phyloP scores from a whole-genome alignment of 441 rosid genomes.

The Populus hybrid region DNA sequence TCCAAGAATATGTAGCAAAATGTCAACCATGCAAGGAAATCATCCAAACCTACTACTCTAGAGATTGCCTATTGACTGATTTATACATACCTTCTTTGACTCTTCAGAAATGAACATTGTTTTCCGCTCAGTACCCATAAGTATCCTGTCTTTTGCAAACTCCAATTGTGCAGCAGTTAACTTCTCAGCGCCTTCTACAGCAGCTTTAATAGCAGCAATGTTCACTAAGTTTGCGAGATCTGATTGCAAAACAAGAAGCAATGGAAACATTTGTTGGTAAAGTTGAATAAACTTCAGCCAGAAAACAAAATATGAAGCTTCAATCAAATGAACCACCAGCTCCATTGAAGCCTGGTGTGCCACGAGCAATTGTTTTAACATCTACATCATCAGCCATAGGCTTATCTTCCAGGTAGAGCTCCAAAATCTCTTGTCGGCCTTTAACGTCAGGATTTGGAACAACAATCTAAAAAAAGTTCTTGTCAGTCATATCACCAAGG shows the following conservation, averaged over 20 bases:
- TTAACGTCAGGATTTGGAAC: constrained; percentile 92
- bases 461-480: constrained; percentile 54
- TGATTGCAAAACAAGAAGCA: constrained; percentile 21
- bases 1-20: not conserved
- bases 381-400: constrained; percentile 88
- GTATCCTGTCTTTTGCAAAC: constrained; percentile 88
- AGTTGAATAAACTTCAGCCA: not conserved
- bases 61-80: not conserved
- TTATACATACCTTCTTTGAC: constrained; percentile 71
- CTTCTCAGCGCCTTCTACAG: constrained; percentile 92
- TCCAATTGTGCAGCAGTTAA: constrained; percentile 71
- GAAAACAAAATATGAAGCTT: not conserved
- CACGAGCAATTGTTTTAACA: constrained; percentile 91
- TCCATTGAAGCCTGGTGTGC: constrained; percentile 98
- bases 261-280: constrained; percentile 7
- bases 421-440: constrained; percentile 95
- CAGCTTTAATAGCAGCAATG: constrained; percentile 98
- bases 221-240: constrained; percentile 98
- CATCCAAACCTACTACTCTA: not conserved
- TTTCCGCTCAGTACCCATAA: constrained; percentile 97
- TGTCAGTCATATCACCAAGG: constrained; percentile 29
- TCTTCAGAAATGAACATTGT: constrained; percentile 95
- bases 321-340: constrained; percentile 57
- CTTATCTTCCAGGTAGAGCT: constrained; percentile 89
- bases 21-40: not conserved